These are phyloP conservation scores for Gossypium schwendimanii DNA, from an alignment of 441 rosid species.

Conservation along the genomic window DNA sequence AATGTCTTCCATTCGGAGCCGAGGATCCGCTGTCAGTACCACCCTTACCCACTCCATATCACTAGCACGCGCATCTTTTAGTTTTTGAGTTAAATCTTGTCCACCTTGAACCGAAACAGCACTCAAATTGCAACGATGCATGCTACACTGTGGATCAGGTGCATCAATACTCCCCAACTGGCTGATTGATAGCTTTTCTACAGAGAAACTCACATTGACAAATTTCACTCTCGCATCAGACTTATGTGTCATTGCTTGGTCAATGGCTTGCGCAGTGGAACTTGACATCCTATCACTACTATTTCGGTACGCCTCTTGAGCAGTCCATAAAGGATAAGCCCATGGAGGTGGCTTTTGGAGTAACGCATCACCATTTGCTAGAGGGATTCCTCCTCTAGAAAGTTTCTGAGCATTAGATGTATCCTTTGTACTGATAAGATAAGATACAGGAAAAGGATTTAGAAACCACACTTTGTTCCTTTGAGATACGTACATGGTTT, in stretches of 20 bases:
- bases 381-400: slow-evolving; percentile 93
- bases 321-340: slow-evolving; percentile 98
- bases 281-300: slow-evolving; percentile 93
- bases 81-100: slow-evolving; percentile 20
- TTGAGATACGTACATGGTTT: background rate
- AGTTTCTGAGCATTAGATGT: slow-evolving; percentile 69
- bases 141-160: slow-evolving; percentile 17
- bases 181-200: slow-evolving; percentile 38
- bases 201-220: slow-evolving; percentile 60
- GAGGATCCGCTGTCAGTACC: slow-evolving; percentile 76
- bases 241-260: slow-evolving; percentile 92
- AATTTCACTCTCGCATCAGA: slow-evolving; percentile 65
- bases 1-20: slow-evolving; percentile 61
- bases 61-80: slow-evolving; percentile 24
- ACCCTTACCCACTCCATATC: slow-evolving; percentile 94
- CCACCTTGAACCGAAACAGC: slow-evolving; percentile 11
- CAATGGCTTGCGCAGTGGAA: slow-evolving; percentile 95
- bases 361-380: slow-evolving; percentile 95
- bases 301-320: slow-evolving; percentile 91
- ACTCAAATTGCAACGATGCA: slow-evolving; percentile 9
- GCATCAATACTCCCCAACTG: slow-evolving; percentile 23
- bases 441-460: slow-evolving; percentile 18
- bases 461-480: slow-evolving; percentile 11
- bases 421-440: slow-evolving; percentile 61
- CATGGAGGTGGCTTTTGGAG: slow-evolving; percentile 96